A percentile compares a stretch with the other conserved stretches of the same genome.
phyloP scores from a whole-genome alignment of 768 basidiomycete species.

The Hysterangium stoloniferum region DNA sequence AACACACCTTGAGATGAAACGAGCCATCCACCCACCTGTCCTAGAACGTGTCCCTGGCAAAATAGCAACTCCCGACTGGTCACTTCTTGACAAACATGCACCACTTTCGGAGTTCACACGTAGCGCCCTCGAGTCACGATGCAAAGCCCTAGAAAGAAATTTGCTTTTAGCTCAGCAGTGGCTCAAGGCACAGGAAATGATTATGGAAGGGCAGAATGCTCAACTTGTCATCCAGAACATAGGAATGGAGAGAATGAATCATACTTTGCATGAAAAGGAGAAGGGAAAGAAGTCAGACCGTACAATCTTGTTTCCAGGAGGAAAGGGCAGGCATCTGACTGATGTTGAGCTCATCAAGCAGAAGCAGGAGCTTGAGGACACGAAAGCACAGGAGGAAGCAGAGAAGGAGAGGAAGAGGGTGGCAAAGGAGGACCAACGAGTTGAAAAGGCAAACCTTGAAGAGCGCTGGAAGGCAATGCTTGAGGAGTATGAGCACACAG shows the following conservation, averaged over 20 bases:
- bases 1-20: constrained; percentile 9
- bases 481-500: too few relatives aligned
- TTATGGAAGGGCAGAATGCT: constrained; percentile 15
- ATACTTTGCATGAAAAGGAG: constrained; percentile 17
- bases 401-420: too few relatives aligned
- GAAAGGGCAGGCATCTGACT: constrained; percentile 15
- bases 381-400: too few relatives aligned
- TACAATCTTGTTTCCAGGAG: constrained; percentile 13
- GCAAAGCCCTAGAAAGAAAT: too few relatives aligned
- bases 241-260: constrained; percentile 13
- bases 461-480: too few relatives aligned
- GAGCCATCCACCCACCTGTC: constrained; percentile 5
- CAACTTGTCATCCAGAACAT: constrained; percentile 19
- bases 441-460: too few relatives aligned
- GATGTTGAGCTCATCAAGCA: constrained; percentile 7
- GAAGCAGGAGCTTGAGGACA: constrained; percentile 10
- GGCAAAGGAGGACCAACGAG: too few relatives aligned
- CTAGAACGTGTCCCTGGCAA: constrained; percentile 10
- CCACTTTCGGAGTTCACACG: too few relatives aligned
- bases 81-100: too few relatives aligned
- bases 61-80: too few relatives aligned
- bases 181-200: constrained; percentile 14
- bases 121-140: too few relatives aligned
- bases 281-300: constrained; percentile 15
- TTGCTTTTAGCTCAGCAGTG: too few relatives aligned